These are phyloP conservation scores for Backusella sp. DNA, from an alignment of 192 early-diverging fungal species.

Conservation along the genomic window DNA sequence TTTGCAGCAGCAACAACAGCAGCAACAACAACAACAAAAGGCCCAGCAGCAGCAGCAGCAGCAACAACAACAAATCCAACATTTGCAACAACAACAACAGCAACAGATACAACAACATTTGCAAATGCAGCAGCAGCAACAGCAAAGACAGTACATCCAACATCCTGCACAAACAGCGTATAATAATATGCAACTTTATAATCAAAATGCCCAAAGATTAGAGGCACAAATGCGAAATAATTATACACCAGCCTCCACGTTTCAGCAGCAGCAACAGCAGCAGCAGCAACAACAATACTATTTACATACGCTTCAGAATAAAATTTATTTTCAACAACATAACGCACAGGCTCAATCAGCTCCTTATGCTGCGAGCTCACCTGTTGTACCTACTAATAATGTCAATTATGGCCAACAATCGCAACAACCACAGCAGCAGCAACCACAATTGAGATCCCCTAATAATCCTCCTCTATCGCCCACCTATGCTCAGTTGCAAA, in stretches of 20 bases:
- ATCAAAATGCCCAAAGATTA: no score
- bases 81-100: background rate
- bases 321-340: background rate
- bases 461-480: background rate
- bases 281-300: background rate
- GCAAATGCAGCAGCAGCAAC: background rate
- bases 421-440: background rate
- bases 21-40: background rate
- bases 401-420: background rate
- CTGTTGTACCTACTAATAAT: background rate
- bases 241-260: no score
- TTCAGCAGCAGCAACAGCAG: background rate
- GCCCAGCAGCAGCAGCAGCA: background rate
- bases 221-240: no score
- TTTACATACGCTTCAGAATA: background rate
- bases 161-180: no score
- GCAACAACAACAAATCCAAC: background rate
- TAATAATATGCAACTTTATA: no score
- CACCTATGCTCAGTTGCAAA: background rate
- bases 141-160: no score
- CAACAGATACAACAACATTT: background rate
- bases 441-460: background rate
- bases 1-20: background rate
- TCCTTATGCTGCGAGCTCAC: background rate
- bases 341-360: background rate